Conservation (phyloP, 2,329 filamentous ascomycete species). For the Pyrenophora seminiperda region DNA sequence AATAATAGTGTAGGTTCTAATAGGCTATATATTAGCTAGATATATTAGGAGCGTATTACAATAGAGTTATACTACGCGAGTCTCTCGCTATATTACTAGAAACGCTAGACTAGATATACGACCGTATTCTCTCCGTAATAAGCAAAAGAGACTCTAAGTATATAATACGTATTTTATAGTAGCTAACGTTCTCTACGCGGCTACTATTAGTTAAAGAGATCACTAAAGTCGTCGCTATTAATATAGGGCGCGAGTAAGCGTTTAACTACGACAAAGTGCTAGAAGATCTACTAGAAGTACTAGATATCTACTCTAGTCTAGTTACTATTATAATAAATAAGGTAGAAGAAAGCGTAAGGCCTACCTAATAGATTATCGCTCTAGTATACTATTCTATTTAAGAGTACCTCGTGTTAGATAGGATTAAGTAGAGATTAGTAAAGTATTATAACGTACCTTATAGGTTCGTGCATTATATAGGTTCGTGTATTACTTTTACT, state of each 20-base stretch:
- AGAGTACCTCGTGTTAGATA: too few relatives aligned
- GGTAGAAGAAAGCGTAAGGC: neutral
- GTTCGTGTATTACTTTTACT: too few relatives aligned
- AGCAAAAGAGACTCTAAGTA: slow-evolving; percentile 20
- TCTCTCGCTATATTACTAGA: slow-evolving; percentile 27
- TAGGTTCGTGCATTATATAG: too few relatives aligned
- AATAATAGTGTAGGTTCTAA: slow-evolving; percentile 29
- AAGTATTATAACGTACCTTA: too few relatives aligned
- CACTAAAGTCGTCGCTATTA: slow-evolving; percentile 32
- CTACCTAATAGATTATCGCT: slow-evolving; percentile 14
- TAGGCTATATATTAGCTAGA: slow-evolving; percentile 38
- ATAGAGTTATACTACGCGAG: slow-evolving; percentile 22
- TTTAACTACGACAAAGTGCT: slow-evolving; percentile 45
- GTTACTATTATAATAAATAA: slow-evolving; percentile 28
- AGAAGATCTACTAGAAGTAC: slow-evolving; percentile 39
- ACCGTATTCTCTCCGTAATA: slow-evolving; percentile 33
- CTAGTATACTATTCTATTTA: too few relatives aligned
- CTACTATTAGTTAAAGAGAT: slow-evolving; percentile 30
- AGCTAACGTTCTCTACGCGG: slow-evolving; percentile 30
- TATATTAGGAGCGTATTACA: slow-evolving; percentile 24
- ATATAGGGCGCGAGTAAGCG: slow-evolving; percentile 27
- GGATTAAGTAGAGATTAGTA: too few relatives aligned
- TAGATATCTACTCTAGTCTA: slow-evolving; percentile 42
- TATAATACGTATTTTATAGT: slow-evolving; percentile 31
- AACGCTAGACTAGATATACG: slow-evolving; percentile 37